Base-by-base conservation (phyloP, 169 alveolate genomes). In the Eimeria sp. region DNA sequence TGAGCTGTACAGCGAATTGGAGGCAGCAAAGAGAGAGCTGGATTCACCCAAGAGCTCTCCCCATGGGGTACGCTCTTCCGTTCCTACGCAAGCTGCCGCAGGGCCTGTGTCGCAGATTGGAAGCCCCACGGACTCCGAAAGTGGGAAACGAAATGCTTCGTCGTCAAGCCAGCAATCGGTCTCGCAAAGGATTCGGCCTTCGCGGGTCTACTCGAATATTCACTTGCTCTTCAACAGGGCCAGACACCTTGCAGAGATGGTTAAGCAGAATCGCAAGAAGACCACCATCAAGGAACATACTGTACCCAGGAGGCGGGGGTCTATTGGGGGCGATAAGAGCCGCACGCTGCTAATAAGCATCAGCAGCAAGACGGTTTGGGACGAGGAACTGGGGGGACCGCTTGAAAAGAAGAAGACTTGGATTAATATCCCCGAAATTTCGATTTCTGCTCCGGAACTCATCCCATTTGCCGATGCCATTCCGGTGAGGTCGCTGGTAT, bases 401-500 rank as follows among this genome's bases (percentile, higher is more conserved):
- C 76, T 56, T n/a, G 83, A 71, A 64, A 83, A 80, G 89, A 93
- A 93, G 58, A 68, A 80, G 78, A 83, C 89, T 2, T 88, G 90
- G 88, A 83, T 93, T n/a, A 66, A 76, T 33, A 56, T 93, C 62
- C 96, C 96, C 25, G 94, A 80, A 16, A 11, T 93, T n/a, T 37
- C 89, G 10, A 56, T 93, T 6, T 76, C 90, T 37, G 96, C 85
- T 37, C 90, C 94, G 18, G 96, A 93, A 40, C 87, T 93, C n/a
- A 60, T 93, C 8, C 89, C 90, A 16, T 77, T 93, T 33, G 96
- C 96, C 2, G 96, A 93, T 27, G 80, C 89, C 71, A 37, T 83
- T 46, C 96, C 96, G 76, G 95, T 89, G 58, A 66, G 94, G 77
- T 3, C 20, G 27, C 77, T 20, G 76, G 40, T 43, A 4, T 18